phyloP scores from a whole-genome alignment of 2,329 filamentous ascomycete genomes.

The Calonectria pteridis region DNA sequence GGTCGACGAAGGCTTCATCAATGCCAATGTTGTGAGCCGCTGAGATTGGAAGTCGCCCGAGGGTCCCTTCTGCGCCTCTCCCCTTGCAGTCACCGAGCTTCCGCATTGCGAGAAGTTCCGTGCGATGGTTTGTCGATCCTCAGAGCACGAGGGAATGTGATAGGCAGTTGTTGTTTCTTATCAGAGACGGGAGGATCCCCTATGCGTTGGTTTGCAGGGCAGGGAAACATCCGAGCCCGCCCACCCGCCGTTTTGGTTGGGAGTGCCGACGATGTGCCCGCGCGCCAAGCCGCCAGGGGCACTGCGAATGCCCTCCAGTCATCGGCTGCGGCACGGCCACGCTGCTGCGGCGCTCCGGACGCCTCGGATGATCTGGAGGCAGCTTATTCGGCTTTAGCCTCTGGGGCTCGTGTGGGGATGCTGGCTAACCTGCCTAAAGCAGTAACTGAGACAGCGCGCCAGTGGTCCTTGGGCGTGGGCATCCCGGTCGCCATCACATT shows the following conservation, averaged over 20 bases:
- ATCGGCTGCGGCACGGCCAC: slow-evolving; percentile 13
- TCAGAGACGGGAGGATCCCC: slow-evolving; percentile 1
- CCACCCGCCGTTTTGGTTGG: slow-evolving; percentile 16
- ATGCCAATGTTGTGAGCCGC: background rate
- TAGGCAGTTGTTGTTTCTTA: slow-evolving; percentile 26
- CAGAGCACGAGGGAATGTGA: slow-evolving; percentile 20
- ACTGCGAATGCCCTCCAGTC: slow-evolving; percentile 14
- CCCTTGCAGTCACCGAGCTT: slow-evolving; percentile 26
- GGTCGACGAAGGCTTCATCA: background rate
- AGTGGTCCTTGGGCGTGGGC: slow-evolving; percentile 5
- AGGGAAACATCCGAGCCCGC: slow-evolving; percentile 9
- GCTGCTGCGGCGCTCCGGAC: slow-evolving; percentile 3
- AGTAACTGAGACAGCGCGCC: slow-evolving; percentile 14
- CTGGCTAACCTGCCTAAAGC: slow-evolving; percentile 23
- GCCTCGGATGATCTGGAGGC: slow-evolving; percentile 11
- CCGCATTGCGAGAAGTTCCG: slow-evolving; percentile 17
- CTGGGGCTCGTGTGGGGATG: slow-evolving; percentile 16
- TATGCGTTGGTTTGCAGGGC: background rate
- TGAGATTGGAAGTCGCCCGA: slow-evolving; percentile 11
- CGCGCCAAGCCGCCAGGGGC: slow-evolving; percentile 10
- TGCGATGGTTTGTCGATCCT: slow-evolving; percentile 17
- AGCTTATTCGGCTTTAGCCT: slow-evolving; percentile 3
- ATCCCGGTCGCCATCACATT: slow-evolving; percentile 12
- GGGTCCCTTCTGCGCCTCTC: slow-evolving; percentile 8
- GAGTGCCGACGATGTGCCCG: slow-evolving; percentile 16